phyloP scores from a whole-genome alignment of 805 yeast genomes.

The Metschnikowia anglica region DNA sequence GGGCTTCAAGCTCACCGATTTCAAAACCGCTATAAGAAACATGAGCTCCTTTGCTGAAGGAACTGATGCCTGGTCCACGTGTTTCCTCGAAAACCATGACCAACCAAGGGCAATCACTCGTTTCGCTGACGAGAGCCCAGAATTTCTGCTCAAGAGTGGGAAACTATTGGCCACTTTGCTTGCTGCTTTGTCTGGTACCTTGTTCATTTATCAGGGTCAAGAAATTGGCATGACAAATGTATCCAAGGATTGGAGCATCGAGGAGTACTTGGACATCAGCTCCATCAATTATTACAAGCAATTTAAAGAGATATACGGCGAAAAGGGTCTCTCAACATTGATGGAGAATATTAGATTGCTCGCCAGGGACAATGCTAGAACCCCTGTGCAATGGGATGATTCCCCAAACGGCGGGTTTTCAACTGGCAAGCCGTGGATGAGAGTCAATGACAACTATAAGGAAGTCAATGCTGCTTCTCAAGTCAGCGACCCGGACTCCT shows the following conservation, averaged over 20 bases:
- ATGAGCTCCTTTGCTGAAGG: constrained; percentile 42
- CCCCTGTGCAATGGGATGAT: constrained; percentile 57
- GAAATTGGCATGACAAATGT: constrained; percentile 57
- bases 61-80: constrained; percentile 58
- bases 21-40: constrained; percentile 40
- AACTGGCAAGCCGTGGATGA: constrained; percentile 52
- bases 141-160: constrained; percentile 40
- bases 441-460: constrained; percentile 48
- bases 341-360: constrained; percentile 34
- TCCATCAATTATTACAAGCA: constrained; percentile 42
- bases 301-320: constrained; percentile 27
- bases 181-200: constrained; percentile 51
- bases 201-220: constrained; percentile 61
- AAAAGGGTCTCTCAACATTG: constrained; percentile 26
- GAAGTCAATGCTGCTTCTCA: constrained; percentile 51
- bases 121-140: constrained; percentile 43
- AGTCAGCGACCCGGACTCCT: constrained; percentile 44
- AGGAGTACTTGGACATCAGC: constrained; percentile 52
- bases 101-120: constrained; percentile 55
- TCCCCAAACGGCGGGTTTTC: constrained; percentile 49
- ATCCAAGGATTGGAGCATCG: constrained; percentile 45
- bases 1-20: constrained; percentile 36
- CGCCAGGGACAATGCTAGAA: constrained; percentile 54
- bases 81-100: constrained; percentile 58
- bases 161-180: constrained; percentile 50